phyloP scores from a whole-genome alignment of 2,329 filamentous ascomycete species.

The Didymella lethalis region DNA sequence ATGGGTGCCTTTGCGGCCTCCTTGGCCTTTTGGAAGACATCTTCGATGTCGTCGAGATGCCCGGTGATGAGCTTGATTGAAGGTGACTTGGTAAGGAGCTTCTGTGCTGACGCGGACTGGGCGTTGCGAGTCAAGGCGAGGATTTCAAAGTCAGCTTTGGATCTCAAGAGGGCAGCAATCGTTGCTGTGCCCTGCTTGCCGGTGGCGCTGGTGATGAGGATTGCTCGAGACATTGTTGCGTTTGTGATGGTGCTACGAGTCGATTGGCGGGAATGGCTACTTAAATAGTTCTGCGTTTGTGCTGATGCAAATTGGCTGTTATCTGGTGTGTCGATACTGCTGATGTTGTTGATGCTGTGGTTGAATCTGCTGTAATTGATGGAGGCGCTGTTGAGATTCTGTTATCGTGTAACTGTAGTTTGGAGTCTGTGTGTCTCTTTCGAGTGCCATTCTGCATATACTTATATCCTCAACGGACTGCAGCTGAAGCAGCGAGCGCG shows the following conservation, averaged over 20 bases:
- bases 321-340: neutral
- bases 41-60: constrained; percentile 59
- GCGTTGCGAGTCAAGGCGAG: constrained; percentile 65
- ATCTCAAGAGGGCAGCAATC: constrained; percentile 50
- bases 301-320: neutral
- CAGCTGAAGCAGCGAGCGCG: neutral
- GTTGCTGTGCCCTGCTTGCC: constrained; percentile 56
- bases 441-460: neutral
- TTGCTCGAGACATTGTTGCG: constrained; percentile 17
- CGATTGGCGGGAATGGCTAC: neutral
- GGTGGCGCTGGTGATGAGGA: constrained; percentile 55
- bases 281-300: neutral
- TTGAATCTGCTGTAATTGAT: neutral
- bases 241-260: neutral
- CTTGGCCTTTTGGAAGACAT: constrained; percentile 59
- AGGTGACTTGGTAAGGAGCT: constrained; percentile 54
- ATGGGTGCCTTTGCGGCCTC: constrained; percentile 37
- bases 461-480: neutral
- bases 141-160: constrained; percentile 56
- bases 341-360: neutral
- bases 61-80: constrained; percentile 64
- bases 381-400: neutral
- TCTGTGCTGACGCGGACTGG: constrained; percentile 58
- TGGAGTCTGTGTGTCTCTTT: neutral
- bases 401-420: neutral